Percentiles rank a stretch among this genome's conserved stretches.
These are phyloP conservation scores for Boletus rex-veris DNA, from an alignment of 768 basidiomycete species.

Conservation along the genomic window DNA sequence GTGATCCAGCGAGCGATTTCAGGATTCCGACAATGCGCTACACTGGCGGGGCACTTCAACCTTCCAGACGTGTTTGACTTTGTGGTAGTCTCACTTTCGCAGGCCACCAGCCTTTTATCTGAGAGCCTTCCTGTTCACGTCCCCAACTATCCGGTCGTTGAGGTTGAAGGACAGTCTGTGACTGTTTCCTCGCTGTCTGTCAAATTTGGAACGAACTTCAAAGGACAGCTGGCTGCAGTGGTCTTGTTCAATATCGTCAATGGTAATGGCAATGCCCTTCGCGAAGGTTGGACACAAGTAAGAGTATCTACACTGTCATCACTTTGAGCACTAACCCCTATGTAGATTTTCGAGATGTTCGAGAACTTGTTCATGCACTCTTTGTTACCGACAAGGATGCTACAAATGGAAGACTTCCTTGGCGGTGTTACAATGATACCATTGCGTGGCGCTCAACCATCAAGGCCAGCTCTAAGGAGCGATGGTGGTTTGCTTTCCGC, in stretches of 20 bases:
- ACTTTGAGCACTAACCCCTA: neutral
- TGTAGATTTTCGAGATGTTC: constrained; percentile 96
- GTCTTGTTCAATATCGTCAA: constrained; percentile 98
- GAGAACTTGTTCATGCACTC: constrained; percentile 95
- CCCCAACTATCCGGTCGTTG: constrained; percentile 83
- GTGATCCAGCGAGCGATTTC: constrained; percentile 92
- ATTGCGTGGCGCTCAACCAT: constrained; percentile 68
- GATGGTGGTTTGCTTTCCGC: constrained; percentile 95
- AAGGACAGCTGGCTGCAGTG: constrained; percentile 93
- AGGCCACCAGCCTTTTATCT: constrained; percentile 83
- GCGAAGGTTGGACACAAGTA: constrained; percentile 94
- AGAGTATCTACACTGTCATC: constrained; percentile 9
- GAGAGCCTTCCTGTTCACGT: constrained; percentile 67
- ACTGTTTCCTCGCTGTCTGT: constrained; percentile 92
- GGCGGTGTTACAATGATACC: constrained; percentile 94
- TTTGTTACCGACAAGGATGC: constrained; percentile 81
- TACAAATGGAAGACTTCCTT: constrained; percentile 98
- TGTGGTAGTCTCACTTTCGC: constrained; percentile 88
- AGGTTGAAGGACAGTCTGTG: constrained; percentile 84
- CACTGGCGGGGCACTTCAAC: constrained; percentile 82
- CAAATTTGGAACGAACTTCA: constrained; percentile 91
- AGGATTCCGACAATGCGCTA: constrained; percentile 96
- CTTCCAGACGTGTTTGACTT: constrained; percentile 97
- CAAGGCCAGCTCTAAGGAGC: constrained; percentile 55
- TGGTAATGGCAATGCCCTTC: constrained; percentile 88